These are phyloP conservation scores for Trypanosoma lewisi DNA, from an alignment of 208 protist genomes.

Conservation along the genomic window DNA sequence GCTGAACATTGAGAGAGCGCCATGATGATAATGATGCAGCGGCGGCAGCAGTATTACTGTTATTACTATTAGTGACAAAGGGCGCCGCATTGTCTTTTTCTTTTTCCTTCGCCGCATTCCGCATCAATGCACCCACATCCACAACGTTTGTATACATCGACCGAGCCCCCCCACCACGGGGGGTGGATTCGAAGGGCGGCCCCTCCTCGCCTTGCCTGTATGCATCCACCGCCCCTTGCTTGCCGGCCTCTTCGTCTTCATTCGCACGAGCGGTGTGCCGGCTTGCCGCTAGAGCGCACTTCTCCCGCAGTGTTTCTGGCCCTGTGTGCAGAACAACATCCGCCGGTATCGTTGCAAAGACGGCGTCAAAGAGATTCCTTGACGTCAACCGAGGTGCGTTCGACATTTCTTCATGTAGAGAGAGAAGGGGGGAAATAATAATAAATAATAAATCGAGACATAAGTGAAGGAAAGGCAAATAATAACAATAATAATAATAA, in stretches of 20 bases:
- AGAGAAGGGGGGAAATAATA: background rate
- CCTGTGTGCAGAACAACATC: constrained; percentile 60
- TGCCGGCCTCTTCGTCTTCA: background rate
- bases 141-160: background rate
- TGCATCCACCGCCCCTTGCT: background rate
- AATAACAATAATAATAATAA: constrained; percentile 8
- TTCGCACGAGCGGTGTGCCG: constrained; percentile 13
- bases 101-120: background rate
- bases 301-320: constrained; percentile 47
- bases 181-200: background rate
- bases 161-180: too few species aligned
- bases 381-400: constrained; percentile 22
- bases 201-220: background rate
- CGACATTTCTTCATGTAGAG: constrained; percentile 14
- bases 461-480: background rate
- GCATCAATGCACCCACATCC: constrained; percentile 21
- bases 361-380: constrained; percentile 67
- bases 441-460: constrained; percentile 11
- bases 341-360: constrained; percentile 63
- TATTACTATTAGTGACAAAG: too few species aligned
- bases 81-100: background rate
- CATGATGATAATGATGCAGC: background rate
- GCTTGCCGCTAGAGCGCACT: constrained; percentile 37
- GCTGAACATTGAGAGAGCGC: constrained; percentile 30
- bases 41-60: too few species aligned